Base-by-base conservation (phyloP, 192 early-diverging fungal species). In the Podila epicladia region DNA sequence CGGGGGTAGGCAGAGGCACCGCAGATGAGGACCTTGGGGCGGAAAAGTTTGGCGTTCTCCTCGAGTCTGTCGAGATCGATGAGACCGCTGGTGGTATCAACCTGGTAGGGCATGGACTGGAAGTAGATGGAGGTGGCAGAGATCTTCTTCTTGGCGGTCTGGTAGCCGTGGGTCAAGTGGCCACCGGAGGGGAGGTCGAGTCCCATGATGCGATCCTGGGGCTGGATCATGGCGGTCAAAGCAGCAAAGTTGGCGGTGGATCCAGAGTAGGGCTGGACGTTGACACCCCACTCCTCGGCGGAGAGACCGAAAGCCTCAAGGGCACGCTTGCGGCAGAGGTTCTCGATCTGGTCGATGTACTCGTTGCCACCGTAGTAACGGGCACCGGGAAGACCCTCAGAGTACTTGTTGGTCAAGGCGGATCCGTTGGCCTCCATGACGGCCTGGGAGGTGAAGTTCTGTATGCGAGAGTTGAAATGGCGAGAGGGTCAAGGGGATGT, bases 311-410 rank as follows among this genome's bases (percentile, higher is more conserved):
- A 99, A 33, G 97, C 98, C 64, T 86, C 90, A 29, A 99, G 89
- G 33, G 98, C 98, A 80, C 98, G 95, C 86, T 94, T 87, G 69
- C 95, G 95, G 90, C 98, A 99, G 62, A 99, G 87, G 67, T 93
- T 91, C 89, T 99, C 98, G 64, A 99, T 86, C 83, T 93, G 85
- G 85, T 99, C 98, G 78, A 99, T 94, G 88, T 88, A 93, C 90
- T 99, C 96, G 89, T 99, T 99, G 80, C 98, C 98, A 82, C 98
- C 98, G 75, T 99, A 99, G 92, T 98, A 99, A 80, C 98, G 94
- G 58, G 95, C 95, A 28, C 98, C 98, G 33, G 98, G 98, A 50
- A 98, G 95, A 86, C 97, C 98, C 87, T 99, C 98, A 29, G 97
- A 98, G 88, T 99, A 99, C 88, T 99, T 99, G 95, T 99, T 99